phyloP scores from a whole-genome alignment of 1,284 basidiomycete species.

The Ceratobasidium sp. region DNA sequence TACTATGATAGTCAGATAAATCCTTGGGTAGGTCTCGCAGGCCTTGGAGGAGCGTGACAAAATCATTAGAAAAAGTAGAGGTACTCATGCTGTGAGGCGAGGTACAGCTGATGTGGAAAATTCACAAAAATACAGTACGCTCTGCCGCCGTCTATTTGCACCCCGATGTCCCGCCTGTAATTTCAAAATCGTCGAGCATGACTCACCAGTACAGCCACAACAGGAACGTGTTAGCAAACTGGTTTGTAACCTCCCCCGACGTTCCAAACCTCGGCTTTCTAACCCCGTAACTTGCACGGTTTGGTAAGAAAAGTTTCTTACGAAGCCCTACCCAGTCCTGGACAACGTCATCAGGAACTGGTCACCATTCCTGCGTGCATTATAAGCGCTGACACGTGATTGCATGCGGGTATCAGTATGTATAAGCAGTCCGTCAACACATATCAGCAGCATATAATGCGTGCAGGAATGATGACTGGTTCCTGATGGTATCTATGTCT shows the following conservation, averaged over 20 bases:
- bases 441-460: too few relatives aligned
- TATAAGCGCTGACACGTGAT: too few relatives aligned
- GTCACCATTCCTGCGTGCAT: too few relatives aligned
- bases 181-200: not conserved
- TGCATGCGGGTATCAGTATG: too few relatives aligned
- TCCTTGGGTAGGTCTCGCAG: not conserved
- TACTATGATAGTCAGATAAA: slow-evolving; percentile 20
- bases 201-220: slow-evolving; percentile 21
- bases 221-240: slow-evolving; percentile 28
- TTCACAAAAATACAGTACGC: not conserved
- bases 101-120: not conserved
- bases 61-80: too few relatives aligned
- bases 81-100: not conserved
- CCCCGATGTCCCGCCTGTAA: not conserved
- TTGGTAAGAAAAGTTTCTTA: too few relatives aligned
- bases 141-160: slow-evolving; percentile 12
- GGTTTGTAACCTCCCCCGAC: slow-evolving; percentile 16
- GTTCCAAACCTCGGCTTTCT: slow-evolving; percentile 16
- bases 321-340: too few relatives aligned
- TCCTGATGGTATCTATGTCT: too few relatives aligned
- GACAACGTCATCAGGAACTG: too few relatives aligned
- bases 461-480: too few relatives aligned
- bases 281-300: not conserved
- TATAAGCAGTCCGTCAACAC: too few relatives aligned
- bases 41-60: too few relatives aligned